A percentile compares a stretch with the other conserved stretches of the same genome.
phyloP scores from a whole-genome alignment of 2,329 filamentous ascomycete species.

The Aspergillus sp. region DNA sequence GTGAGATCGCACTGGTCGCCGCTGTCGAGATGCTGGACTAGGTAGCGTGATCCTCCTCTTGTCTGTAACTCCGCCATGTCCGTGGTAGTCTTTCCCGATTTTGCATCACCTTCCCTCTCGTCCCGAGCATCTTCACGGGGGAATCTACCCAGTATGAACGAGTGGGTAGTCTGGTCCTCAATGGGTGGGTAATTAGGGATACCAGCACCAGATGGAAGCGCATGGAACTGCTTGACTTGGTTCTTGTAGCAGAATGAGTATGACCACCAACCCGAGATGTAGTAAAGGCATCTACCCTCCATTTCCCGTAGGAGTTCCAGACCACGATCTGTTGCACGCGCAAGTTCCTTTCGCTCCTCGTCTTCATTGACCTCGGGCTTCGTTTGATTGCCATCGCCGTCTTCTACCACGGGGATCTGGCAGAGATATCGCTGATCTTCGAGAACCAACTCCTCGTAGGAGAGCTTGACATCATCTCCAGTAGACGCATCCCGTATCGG shows the following conservation, averaged over 20 bases:
- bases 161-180: conserved; percentile 72
- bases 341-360: conserved; percentile 78
- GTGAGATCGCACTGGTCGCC: conserved; percentile 88
- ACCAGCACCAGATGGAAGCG: conserved; percentile 68
- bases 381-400: conserved; percentile 64
- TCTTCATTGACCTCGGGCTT: conserved; percentile 60
- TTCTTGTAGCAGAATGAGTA: conserved; percentile 92
- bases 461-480: conserved; percentile 16
- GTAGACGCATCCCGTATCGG: conserved; percentile 35
- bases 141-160: conserved; percentile 73
- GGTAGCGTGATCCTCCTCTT: conserved; percentile 79
- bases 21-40: conserved; percentile 76
- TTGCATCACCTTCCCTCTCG: conserved; percentile 25
- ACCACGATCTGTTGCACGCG: conserved; percentile 72
- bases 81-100: conserved; percentile 32
- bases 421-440: conserved; percentile 76
- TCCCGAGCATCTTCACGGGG: conserved; percentile 36
- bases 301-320: conserved; percentile 78
- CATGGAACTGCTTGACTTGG: conserved; percentile 88
- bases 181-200: conserved; percentile 69
- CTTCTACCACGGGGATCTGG: conserved; percentile 70
- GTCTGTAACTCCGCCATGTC: conserved; percentile 68
- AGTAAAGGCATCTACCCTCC: conserved; percentile 79
- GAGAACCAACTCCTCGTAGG: conserved; percentile 74
- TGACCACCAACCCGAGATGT: conserved; percentile 88